phyloP scores from a whole-genome alignment of 257 asterid species.

The Perilla frutescens region DNA sequence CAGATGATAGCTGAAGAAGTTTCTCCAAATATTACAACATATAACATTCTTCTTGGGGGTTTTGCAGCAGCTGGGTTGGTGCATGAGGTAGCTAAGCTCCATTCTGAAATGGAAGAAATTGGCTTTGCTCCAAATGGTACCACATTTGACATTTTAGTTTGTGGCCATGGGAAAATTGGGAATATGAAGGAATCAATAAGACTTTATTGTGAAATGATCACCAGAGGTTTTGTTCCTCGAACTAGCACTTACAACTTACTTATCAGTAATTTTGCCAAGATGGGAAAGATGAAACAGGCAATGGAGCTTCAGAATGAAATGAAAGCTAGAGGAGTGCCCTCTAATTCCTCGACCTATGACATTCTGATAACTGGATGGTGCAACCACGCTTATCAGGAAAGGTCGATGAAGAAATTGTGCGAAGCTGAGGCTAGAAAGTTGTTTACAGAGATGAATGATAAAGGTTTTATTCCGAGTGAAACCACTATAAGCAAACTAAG shows the following conservation, averaged over 20 bases:
- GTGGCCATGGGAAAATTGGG: conserved; percentile 76
- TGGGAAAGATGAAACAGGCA: conserved; percentile 89
- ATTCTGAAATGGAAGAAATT: conserved; percentile 61
- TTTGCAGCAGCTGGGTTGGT: conserved; percentile 57
- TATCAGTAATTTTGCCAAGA: conserved; percentile 71
- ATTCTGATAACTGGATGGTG: conserved; percentile 86
- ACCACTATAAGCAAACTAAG: conserved; percentile 66
- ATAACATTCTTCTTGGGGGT: conserved; percentile 74
- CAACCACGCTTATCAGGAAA: conserved; percentile 58
- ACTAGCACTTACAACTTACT: conserved; percentile 77
- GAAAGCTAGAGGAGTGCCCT: conserved; percentile 67
- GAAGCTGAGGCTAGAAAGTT: conserved; percentile 70
- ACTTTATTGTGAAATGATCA: conserved; percentile 90
- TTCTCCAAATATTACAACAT: conserved; percentile 71
- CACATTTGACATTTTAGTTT: conserved; percentile 71
- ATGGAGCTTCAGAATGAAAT: conserved; percentile 86
- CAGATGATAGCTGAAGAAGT: conserved; percentile 70
- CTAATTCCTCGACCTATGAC: conserved; percentile 85
- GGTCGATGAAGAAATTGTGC: conserved; percentile 51
- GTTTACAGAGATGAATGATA: conserved; percentile 77
- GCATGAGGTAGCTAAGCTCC: conserved; percentile 54
- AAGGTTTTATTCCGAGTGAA: conserved; percentile 63
- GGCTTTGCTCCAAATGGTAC: conserved; percentile 64
- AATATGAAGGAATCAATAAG: conserved; percentile 77
- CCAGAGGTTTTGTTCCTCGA: conserved; percentile 78